phyloP scores from a whole-genome alignment of 805 yeast genomes.

The Yueomyces sp. region DNA sequence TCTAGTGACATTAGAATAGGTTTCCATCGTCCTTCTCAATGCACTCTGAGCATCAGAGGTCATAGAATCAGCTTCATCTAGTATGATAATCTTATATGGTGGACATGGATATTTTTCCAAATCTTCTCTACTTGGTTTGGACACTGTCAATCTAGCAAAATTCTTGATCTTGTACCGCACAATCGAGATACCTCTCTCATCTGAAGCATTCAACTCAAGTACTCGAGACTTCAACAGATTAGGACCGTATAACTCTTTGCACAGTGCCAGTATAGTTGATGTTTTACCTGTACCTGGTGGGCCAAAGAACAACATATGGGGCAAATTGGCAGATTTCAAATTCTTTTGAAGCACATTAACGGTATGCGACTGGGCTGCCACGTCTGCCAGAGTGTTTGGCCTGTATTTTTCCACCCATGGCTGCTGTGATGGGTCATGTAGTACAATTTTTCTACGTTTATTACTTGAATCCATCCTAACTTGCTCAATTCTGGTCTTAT shows the following conservation, averaged over 20 bases:
- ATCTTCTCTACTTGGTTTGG: slow-evolving; percentile 65
- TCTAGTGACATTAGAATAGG: slow-evolving; percentile 77
- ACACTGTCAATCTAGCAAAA: slow-evolving; percentile 74
- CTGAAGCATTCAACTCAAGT: slow-evolving; percentile 77
- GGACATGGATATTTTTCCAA: slow-evolving; percentile 80
- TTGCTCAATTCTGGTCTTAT: no score
- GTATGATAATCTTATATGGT: slow-evolving; percentile 81
- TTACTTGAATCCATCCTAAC: no score
- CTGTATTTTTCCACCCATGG: slow-evolving; percentile 97
- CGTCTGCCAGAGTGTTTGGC: slow-evolving; percentile 76
- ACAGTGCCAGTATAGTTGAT: slow-evolving; percentile 73
- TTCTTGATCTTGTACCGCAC: slow-evolving; percentile 76
- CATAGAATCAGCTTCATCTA: slow-evolving; percentile 97
- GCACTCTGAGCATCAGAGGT: slow-evolving; percentile 95
- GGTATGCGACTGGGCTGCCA: slow-evolving; percentile 85
- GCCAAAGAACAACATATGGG: slow-evolving; percentile 86
- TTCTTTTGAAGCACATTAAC: slow-evolving; percentile 72
- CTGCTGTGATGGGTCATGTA: slow-evolving; percentile 9
- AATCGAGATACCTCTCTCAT: slow-evolving; percentile 80
- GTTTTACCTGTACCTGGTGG: slow-evolving; percentile 94
- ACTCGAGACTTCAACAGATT: slow-evolving; percentile 54
- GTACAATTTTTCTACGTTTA: neutral
- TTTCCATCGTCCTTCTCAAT: slow-evolving; percentile 86
- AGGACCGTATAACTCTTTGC: slow-evolving; percentile 71
- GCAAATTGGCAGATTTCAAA: slow-evolving; percentile 65